phyloP scores from a whole-genome alignment of 129 eudicot species.

The Rutidosis leptorrhynchoides region DNA sequence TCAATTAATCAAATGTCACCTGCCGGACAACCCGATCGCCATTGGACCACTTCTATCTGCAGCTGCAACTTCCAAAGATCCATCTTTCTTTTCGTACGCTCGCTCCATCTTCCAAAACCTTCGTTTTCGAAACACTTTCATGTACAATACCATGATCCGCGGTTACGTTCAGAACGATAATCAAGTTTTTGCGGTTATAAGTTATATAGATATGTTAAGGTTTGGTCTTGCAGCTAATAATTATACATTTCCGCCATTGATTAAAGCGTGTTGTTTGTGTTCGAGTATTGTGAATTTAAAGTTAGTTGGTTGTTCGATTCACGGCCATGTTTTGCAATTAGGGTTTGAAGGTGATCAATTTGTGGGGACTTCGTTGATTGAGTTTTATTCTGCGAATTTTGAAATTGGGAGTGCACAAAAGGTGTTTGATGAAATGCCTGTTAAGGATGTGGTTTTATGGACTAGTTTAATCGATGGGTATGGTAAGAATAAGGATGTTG shows the following conservation, averaged over 20 bases:
- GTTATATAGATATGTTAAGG: slow-evolving; percentile 31
- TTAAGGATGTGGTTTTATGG: slow-evolving; percentile 55
- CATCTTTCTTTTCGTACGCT: slow-evolving; percentile 50
- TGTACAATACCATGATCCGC: slow-evolving; percentile 56
- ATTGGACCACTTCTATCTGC: slow-evolving; percentile 44
- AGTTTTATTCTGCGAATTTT: slow-evolving; percentile 32
- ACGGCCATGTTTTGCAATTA: slow-evolving; percentile 40
- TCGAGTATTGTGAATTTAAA: background rate
- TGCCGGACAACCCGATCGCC: slow-evolving; percentile 31
- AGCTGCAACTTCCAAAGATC: slow-evolving; percentile 34
- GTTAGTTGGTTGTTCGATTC: slow-evolving; percentile 32
- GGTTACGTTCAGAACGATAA: slow-evolving; percentile 33
- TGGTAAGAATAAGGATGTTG: slow-evolving; percentile 52
- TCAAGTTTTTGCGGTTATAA: slow-evolving; percentile 21
- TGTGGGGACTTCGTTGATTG: slow-evolving; percentile 49
- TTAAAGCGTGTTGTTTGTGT: slow-evolving; percentile 41
- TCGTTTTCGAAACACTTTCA: slow-evolving; percentile 41
- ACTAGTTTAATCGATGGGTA: slow-evolving; percentile 62
- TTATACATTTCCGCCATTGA: slow-evolving; percentile 51
- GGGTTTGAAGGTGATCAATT: slow-evolving; percentile 46
- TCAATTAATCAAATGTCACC: slow-evolving; percentile 43
- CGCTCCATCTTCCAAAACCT: slow-evolving; percentile 34
- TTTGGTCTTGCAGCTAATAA: slow-evolving; percentile 38
- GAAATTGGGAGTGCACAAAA: slow-evolving; percentile 40
- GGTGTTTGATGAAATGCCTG: slow-evolving; percentile 54